phyloP scores from a whole-genome alignment of 495 filamentous ascomycete species.

The Podospora pseudopauciseta region DNA sequence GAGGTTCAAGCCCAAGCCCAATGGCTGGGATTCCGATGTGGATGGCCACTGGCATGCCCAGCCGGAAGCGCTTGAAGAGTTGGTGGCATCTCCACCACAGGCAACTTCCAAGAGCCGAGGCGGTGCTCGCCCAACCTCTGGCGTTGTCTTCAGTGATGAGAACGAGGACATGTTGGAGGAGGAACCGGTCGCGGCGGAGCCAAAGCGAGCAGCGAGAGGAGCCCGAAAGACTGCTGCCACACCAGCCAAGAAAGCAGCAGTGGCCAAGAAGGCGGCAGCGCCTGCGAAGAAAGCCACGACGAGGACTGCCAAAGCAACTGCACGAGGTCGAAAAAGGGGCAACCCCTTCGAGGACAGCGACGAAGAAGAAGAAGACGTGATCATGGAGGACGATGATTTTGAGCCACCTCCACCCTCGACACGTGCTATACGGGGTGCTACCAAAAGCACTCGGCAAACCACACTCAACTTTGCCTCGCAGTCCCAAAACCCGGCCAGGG shows the following conservation, averaged over 20 bases:
- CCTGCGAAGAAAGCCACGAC: slow-evolving; percentile 39
- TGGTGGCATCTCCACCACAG: slow-evolving; percentile 42
- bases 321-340: slow-evolving; percentile 46
- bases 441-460: slow-evolving; percentile 51
- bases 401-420: slow-evolving; percentile 24
- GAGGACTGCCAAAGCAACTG: slow-evolving; percentile 30
- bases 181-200: slow-evolving; percentile 29
- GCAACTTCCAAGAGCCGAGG: slow-evolving; percentile 36
- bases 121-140: slow-evolving; percentile 25
- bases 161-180: slow-evolving; percentile 43
- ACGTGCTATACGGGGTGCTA: slow-evolving; percentile 20
- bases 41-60: slow-evolving; percentile 84
- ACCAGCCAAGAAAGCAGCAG: slow-evolving; percentile 36
- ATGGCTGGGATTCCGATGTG: slow-evolving; percentile 79
- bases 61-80: slow-evolving; percentile 59
- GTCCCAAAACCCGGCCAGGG: slow-evolving; percentile 49
- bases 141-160: slow-evolving; percentile 25
- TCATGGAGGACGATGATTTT: slow-evolving; percentile 61
- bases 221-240: slow-evolving; percentile 36
- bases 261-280: slow-evolving; percentile 33
- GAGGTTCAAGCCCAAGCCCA: slow-evolving; percentile 69
- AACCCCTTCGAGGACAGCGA: slow-evolving; percentile 56
- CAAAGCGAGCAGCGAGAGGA: slow-evolving; percentile 35
- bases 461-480: slow-evolving; percentile 66
- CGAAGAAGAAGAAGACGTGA: slow-evolving; percentile 61